A percentile compares a stretch with the other conserved stretches of the same genome.
Conservation (phyloP, 2,329 filamentous ascomycete genomes). For the Diaporthe batatas region DNA sequence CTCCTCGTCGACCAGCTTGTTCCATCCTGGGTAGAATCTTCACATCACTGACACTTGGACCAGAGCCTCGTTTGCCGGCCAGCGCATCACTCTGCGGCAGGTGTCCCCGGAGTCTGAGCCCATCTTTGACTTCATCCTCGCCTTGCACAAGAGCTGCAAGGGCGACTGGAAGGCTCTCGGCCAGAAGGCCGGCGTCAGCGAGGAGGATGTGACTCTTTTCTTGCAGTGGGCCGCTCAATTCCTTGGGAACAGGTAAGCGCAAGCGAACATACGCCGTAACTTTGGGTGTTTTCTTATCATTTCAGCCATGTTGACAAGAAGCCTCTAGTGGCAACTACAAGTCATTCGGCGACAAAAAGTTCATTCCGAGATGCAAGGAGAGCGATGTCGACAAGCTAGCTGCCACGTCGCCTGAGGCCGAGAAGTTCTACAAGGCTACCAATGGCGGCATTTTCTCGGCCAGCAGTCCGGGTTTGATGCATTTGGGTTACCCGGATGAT, state of each 20-base stretch:
- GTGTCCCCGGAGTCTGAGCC: constrained; percentile 84
- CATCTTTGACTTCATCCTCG: constrained; percentile 85
- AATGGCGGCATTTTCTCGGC: constrained; percentile 80
- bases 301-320: not conserved
- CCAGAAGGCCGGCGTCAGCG: constrained; percentile 72
- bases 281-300: too few species aligned
- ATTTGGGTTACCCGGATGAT: constrained; percentile 80
- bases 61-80: constrained; percentile 83
- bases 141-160: constrained; percentile 73
- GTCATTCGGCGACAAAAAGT: constrained; percentile 87
- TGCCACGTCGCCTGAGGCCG: constrained; percentile 69
- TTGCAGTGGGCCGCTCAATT: constrained; percentile 84
- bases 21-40: not conserved
- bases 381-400: constrained; percentile 75
- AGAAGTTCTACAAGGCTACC: constrained; percentile 75
- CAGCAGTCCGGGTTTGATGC: constrained; percentile 74
- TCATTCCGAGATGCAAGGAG: constrained; percentile 78
- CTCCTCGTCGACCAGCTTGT: not conserved
- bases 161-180: constrained; percentile 81
- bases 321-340: constrained; percentile 83
- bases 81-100: constrained; percentile 83
- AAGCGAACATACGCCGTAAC: not conserved
- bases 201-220: constrained; percentile 75
- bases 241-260: constrained; percentile 54
- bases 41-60: constrained; percentile 12